These are phyloP conservation scores for Prototheca wickerhamii DNA, from an alignment of 163 green algal species.

Conservation along the genomic window DNA sequence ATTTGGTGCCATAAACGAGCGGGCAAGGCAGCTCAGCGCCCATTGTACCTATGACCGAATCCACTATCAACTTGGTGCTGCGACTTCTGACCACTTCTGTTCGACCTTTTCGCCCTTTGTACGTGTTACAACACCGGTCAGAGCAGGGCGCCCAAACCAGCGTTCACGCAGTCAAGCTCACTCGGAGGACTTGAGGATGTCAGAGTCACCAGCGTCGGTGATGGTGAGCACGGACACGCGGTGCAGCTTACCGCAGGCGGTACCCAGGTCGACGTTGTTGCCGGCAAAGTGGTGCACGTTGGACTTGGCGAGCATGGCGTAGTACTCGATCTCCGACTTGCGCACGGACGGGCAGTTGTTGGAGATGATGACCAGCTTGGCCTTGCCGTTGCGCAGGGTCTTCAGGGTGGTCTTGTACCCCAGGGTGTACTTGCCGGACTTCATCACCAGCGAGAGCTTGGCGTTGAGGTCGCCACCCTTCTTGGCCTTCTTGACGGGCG, in stretches of 20 bases:
- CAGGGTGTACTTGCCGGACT: slow-evolving; percentile 98
- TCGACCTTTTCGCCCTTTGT: too few relatives aligned
- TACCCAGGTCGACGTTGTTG: slow-evolving; percentile 99
- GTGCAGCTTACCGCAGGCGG: slow-evolving; percentile 95
- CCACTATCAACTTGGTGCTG: too few relatives aligned
- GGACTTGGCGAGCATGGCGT: slow-evolving; percentile 95
- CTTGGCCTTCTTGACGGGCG: slow-evolving; percentile 58
- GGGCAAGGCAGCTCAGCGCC: too few relatives aligned
- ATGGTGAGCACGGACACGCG: slow-evolving; percentile 86
- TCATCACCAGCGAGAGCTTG: slow-evolving; percentile 95
- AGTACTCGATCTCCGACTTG: slow-evolving; percentile 99
- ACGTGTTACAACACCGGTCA: background rate
- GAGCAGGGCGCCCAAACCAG: too few relatives aligned
- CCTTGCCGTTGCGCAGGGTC: slow-evolving; percentile 87
- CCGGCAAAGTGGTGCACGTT: slow-evolving; percentile 95
- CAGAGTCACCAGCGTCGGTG: slow-evolving; percentile 74
- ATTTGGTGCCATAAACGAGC: too few relatives aligned
- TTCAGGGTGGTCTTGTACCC: slow-evolving; percentile 98
- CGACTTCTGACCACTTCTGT: too few relatives aligned
- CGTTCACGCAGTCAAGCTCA: background rate
- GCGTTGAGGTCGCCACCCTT: slow-evolving; percentile 94
- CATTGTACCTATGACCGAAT: too few relatives aligned
- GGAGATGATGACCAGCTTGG: slow-evolving; percentile 97
- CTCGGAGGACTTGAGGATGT: slow-evolving; percentile 29
- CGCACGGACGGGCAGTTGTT: slow-evolving; percentile 93